Base-by-base conservation (phyloP, 805 yeast species). In the Candida suzukii region DNA sequence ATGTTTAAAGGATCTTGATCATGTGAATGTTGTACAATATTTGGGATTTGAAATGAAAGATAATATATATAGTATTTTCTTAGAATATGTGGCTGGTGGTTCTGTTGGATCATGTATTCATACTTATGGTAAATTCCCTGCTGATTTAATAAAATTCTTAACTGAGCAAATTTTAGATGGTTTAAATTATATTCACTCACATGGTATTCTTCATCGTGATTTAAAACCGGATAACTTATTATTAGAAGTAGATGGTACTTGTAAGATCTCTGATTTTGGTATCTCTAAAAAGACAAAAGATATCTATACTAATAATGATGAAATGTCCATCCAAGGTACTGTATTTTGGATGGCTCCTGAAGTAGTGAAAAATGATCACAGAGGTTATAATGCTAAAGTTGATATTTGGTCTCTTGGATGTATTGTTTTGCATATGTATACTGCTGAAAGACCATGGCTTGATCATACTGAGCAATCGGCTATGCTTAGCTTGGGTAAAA, bases 301-400 rank as follows among this genome's bases (percentile, higher is more conserved):
- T 57, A 86, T 91, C 20, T 91, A 93, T 58, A 80, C 85, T 25
- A 88, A 93, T 59, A 80, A 87, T 52, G 88, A 96, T 4, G 96
- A 88, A 41, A 86, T 90, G 95, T 90, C 97, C 12, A 59, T 63
- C 47, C 96, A 95, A 62, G 99, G 99, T 20, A 90, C 99, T 0
- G 88, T 95, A 1, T 93, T 90, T 60, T 93, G 99, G 99, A 93
- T 93, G 99, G 99, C 99, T 1, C 99, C 99, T 0, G 99, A 93
- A 57, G 96, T 95, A 48, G 88, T 93, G 39, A 91, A 88, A 57
- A 88, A 87, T 18, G 80, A 77, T 3, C 82, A 78, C 47, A 93
- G 83, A 57, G 99, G 99, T 0, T 93, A 93, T 59, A 87, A 95
- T 67, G 99, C 99, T 18, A 93, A 93, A 63, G 88, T 93, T 20